These are phyloP conservation scores for Penicillium roqueforti DNA, from an alignment of 495 filamentous ascomycete genomes.

Conservation along the genomic window DNA sequence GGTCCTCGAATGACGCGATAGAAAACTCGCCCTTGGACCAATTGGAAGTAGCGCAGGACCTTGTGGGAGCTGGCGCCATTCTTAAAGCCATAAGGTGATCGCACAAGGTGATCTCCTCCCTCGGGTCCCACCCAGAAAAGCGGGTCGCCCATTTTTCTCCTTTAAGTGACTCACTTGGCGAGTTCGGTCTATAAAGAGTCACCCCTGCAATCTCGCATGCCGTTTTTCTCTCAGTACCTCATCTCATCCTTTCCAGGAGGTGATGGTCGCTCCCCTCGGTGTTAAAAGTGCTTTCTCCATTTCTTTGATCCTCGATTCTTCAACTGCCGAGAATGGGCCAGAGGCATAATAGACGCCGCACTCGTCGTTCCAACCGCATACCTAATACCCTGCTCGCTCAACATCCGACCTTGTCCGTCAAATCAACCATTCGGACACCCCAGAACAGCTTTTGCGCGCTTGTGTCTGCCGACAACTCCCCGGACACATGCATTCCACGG, in stretches of 20 bases:
- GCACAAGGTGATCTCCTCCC: conserved; percentile 10
- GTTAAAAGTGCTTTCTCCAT: conserved; percentile 15
- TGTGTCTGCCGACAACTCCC: conserved; percentile 8
- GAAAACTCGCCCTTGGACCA: conserved; percentile 18
- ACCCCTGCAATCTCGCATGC: conserved; percentile 14
- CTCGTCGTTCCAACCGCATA: conserved; percentile 34
- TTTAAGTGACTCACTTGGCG: conserved; percentile 22
- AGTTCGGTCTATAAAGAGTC: conserved; percentile 11
- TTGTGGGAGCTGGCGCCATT: conserved; percentile 18
- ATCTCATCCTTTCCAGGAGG: conserved; percentile 43
- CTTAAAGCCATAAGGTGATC: conserved; percentile 21
- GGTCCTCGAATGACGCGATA: conserved; percentile 10
- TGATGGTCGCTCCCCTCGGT: conserved; percentile 43
- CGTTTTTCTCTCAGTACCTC: conserved; percentile 27
- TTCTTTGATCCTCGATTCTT: not conserved
- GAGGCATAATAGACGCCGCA: conserved; percentile 47
- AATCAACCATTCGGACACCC: conserved; percentile 15
- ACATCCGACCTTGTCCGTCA: conserved; percentile 1
- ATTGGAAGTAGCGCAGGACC: not conserved
- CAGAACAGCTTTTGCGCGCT: conserved; percentile 6
- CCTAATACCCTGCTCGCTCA: conserved; percentile 1
- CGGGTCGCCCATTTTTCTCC: conserved; percentile 13
- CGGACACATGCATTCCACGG: conserved; percentile 19
- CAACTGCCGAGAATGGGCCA: conserved; percentile 39
- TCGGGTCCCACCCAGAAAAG: conserved; percentile 15